Evolutionary conservation across 2,329 filamentous ascomycete species (phyloP), one percentile per base, ranked within the genome.

Genomic region (Juglanconis sp.): DNA sequence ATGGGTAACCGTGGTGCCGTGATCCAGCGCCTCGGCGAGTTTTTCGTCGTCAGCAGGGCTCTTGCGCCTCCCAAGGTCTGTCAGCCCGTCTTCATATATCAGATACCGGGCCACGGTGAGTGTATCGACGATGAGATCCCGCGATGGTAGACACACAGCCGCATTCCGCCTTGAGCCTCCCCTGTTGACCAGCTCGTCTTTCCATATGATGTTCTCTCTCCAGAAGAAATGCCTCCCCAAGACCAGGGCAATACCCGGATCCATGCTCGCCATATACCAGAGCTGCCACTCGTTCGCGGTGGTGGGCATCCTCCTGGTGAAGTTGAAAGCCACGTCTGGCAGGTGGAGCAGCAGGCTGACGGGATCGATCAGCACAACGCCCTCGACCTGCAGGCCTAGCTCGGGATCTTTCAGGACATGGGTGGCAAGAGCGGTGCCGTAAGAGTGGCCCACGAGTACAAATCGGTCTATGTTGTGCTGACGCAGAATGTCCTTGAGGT

Each of bases 311-410:
- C 82, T 74, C 63, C 80, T 75, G 10, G 83, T 87, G 69, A 91
- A 91, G 72, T 91, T 91, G 76, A 86, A 90, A 10, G 87, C 86
- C 36, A 91, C 86, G 63, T 88, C 80, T 1, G 88, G 88, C 40
- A 88, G 78, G 69, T 91, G 88, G 38, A 91, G 77, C 58, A 90
- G 73, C 57, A 91, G 80, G 31, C 81, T 84, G 9, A 91, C 85
- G 0, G 88, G 88, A 68, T 91, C 81, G 56, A 83, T 73, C 44
- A 84, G 73, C 31, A 82, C 71, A 5, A 76, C 67, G 1, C 77
- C 76, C 6, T 68, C 77, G 15, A 89, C 77, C 13, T 85, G 79
- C 3, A 82, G 70, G 40, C 79, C 73, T 1, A 87, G 70, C 1
- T 64, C 66, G 1, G 77, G 70, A 31, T 79, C 76, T 32, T 79